These are phyloP conservation scores for Trypanosoma avium DNA, from an alignment of 208 protist genomes.

Conservation along the genomic window DNA sequence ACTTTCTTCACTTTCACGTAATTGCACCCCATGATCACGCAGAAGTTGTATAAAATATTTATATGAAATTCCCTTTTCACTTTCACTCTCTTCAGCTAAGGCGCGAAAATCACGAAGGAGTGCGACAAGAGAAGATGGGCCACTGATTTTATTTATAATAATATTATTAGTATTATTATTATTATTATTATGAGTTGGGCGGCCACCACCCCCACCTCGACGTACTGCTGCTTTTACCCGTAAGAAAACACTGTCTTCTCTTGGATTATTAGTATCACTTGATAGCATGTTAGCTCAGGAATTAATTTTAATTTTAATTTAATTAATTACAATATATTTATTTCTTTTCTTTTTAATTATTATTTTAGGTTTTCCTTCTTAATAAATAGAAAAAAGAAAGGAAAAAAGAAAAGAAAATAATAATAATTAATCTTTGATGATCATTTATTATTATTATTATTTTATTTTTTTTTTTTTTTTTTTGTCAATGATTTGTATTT, in stretches of 20 bases:
- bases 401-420: no score
- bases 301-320: no score
- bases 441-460: conserved; percentile 19
- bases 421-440: no score
- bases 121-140: conserved; percentile 45
- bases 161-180: no score
- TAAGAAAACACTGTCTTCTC: conserved; percentile 71
- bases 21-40: conserved; percentile 38
- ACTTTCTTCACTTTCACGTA: conserved; percentile 44
- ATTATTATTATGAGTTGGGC: conserved; percentile 8
- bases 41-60: conserved; percentile 55
- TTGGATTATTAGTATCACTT: conserved; percentile 68
- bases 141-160: no score
- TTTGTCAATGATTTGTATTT: not conserved
- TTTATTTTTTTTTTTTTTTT: conserved; percentile 13
- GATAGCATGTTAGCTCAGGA: no score
- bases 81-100: conserved; percentile 37
- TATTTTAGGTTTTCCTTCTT: no score
- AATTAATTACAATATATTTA: no score
- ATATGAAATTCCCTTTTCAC: conserved; percentile 53
- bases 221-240: conserved; percentile 64
- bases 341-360: no score
- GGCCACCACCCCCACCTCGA: not conserved
- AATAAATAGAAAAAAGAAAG: no score
- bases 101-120: conserved; percentile 60